Base-by-base conservation (phyloP, 352 stramenopile species). In the Phytophthora palmivora region DNA sequence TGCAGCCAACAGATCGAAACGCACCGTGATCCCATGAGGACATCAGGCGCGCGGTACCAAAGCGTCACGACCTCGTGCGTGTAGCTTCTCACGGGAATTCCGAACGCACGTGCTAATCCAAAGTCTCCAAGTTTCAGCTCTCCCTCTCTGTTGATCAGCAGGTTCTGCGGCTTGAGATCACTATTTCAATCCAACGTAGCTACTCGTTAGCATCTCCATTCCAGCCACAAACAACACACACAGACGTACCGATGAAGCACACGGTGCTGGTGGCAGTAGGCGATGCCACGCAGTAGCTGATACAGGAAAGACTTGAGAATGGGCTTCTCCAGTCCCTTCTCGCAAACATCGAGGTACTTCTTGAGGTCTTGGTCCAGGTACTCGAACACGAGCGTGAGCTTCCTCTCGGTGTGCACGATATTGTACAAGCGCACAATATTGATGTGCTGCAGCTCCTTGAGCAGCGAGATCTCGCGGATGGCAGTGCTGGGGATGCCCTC, bases 51-150 rank as follows among this genome's bases (percentile, higher is more conserved):
- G 30, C 98, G 91, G 72, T 99, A 99, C 98, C 98, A 99, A 32
- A 99, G 81, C 48, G 98, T 99, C n/a, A 99, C 97, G 42, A 99
- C 98, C 75, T 99, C 97, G 74, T 99, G 97, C 7, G 98, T 99
- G 36, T 78, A 96, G 78, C 88, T 98, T 67, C 97, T 82, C 44
- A 99, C 97, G 21, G 98, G 98, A 63, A 99, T 99, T 26, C 97
- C 97, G 86, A 99, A 99, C 14, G 97, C 97, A 44, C 98, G 80
- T 21, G 98, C 98, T n/a, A 99, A 82, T 16, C 98, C 98, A 89
- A 99, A 99, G 72, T 99, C 98, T 14, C 96, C 98, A n/a, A 99
- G 87, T 76, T 99, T 99, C 15, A 99, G 85, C 49, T 98, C 93
- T 34, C 97, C 96, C 63, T 99, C 94, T 9, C 93, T 88, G 76